phyloP scores from a whole-genome alignment of 345 rosid genomes.

The Diplotaxis tenuifolia region DNA sequence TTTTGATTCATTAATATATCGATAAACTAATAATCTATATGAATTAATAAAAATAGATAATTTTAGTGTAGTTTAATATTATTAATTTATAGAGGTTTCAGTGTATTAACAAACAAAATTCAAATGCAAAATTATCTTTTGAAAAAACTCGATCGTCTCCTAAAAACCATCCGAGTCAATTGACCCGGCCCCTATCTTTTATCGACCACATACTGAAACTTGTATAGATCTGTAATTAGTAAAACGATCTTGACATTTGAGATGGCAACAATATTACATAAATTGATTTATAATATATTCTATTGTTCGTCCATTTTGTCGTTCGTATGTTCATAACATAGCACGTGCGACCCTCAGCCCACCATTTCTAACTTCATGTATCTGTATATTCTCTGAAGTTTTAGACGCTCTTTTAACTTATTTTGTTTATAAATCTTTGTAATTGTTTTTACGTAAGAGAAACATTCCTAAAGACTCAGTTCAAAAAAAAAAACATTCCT shows the following conservation, averaged over 20 bases:
- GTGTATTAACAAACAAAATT: too few relatives aligned
- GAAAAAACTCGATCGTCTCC: neutral
- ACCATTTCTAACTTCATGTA: slow-evolving; percentile 12
- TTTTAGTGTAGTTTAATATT: too few relatives aligned
- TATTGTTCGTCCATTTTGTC: slow-evolving; percentile 4
- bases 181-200: neutral
- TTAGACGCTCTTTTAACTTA: neutral
- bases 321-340: neutral
- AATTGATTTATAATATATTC: neutral
- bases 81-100: too few relatives aligned
- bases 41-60: too few relatives aligned
- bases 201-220: neutral
- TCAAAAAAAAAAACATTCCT: neutral
- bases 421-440: neutral
- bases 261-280: neutral
- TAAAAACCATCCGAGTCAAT: neutral
- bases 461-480: neutral
- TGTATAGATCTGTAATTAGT: neutral
- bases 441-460: neutral
- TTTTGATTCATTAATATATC: too few relatives aligned
- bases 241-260: neutral
- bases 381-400: neutral
- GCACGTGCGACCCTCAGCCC: slow-evolving; percentile 22
- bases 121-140: neutral
- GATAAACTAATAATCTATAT: too few relatives aligned